Percentiles rank a stretch among this genome's conserved stretches.
These are phyloP conservation scores for Fusarium chaquense DNA, from an alignment of 2,329 filamentous ascomycete species.

Conservation along the genomic window DNA sequence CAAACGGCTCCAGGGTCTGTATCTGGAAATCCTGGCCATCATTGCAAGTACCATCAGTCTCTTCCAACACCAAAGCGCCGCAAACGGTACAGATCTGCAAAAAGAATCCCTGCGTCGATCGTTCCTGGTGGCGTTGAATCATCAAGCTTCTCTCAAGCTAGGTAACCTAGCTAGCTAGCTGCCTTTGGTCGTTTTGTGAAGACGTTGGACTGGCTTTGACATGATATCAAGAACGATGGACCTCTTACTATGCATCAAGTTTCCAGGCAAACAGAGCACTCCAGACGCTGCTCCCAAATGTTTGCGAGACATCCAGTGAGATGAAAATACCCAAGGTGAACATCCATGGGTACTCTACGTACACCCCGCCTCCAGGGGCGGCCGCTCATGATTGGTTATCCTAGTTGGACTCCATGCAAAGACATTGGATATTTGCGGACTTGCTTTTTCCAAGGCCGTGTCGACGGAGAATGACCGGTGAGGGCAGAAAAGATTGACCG, in stretches of 20 bases:
- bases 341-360: slow-evolving; percentile 19
- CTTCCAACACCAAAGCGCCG: slow-evolving; percentile 35
- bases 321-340: slow-evolving; percentile 20
- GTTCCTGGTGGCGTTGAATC: slow-evolving; percentile 44
- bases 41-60: slow-evolving; percentile 29
- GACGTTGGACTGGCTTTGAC: slow-evolving; percentile 26
- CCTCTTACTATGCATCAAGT: neutral
- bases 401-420: slow-evolving; percentile 31
- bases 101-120: slow-evolving; percentile 46
- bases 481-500: slow-evolving; percentile 4
- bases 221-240: slow-evolving; percentile 14
- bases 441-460: slow-evolving; percentile 38
- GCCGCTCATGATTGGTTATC: slow-evolving; percentile 38
- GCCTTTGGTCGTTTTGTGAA: slow-evolving; percentile 23
- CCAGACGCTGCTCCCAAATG: slow-evolving; percentile 8
- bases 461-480: slow-evolving; percentile 7
- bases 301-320: slow-evolving; percentile 27
- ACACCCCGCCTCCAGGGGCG: slow-evolving; percentile 34
- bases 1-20: slow-evolving; percentile 2
- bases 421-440: slow-evolving; percentile 22
- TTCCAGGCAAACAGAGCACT: neutral
- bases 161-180: slow-evolving; percentile 2
- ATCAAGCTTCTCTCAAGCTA: slow-evolving; percentile 30
- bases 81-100: slow-evolving; percentile 46
- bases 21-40: slow-evolving; percentile 15